These are phyloP conservation scores for Suillus variegatus DNA, from an alignment of 768 basidiomycete genomes.

Conservation along the genomic window DNA sequence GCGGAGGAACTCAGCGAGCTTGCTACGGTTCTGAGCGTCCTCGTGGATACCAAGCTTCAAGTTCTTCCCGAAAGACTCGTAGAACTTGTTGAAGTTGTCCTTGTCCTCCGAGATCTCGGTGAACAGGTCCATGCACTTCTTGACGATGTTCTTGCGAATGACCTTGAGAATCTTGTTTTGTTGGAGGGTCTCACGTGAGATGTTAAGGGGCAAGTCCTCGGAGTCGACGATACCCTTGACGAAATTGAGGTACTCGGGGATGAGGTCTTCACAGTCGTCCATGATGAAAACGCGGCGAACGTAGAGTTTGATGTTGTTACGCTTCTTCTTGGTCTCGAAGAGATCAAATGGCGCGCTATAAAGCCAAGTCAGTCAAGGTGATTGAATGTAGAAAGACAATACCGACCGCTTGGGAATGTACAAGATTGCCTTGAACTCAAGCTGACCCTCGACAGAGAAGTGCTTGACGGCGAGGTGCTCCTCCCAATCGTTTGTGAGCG, in stretches of 20 bases:
- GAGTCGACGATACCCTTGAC: constrained; percentile 99
- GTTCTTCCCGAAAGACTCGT: constrained; percentile 99
- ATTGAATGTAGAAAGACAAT: too few species aligned
- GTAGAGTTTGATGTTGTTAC: constrained; percentile 99
- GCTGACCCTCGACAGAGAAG: constrained; percentile 99
- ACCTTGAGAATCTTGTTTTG: constrained; percentile 99
- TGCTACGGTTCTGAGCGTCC: constrained; percentile 97
- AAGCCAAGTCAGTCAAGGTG: constrained; percentile 11
- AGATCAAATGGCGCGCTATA: constrained; percentile 95
- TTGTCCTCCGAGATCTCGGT: constrained; percentile 98
- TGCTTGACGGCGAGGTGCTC: constrained; percentile 99
- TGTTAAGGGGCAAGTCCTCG: constrained; percentile 99
- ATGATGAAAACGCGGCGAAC: constrained; percentile 99
- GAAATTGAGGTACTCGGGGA: constrained; percentile 99
- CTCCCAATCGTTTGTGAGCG: constrained; percentile 99
- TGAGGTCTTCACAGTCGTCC: constrained; percentile 99
- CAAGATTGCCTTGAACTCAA: constrained; percentile 99
- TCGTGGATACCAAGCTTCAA: constrained; percentile 99
- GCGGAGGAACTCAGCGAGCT: constrained; percentile 98
- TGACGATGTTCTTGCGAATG: constrained; percentile 98
- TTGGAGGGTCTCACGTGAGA: constrained; percentile 99
- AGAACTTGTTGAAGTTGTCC: constrained; percentile 97
- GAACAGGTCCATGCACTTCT: constrained; percentile 95
- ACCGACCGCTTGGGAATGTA: constrained; percentile 93
- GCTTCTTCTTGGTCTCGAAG: constrained; percentile 99